These are phyloP conservation scores for Alternaria tenuissima DNA, from an alignment of 2,329 filamentous ascomycete genomes.

Conservation along the genomic window DNA sequence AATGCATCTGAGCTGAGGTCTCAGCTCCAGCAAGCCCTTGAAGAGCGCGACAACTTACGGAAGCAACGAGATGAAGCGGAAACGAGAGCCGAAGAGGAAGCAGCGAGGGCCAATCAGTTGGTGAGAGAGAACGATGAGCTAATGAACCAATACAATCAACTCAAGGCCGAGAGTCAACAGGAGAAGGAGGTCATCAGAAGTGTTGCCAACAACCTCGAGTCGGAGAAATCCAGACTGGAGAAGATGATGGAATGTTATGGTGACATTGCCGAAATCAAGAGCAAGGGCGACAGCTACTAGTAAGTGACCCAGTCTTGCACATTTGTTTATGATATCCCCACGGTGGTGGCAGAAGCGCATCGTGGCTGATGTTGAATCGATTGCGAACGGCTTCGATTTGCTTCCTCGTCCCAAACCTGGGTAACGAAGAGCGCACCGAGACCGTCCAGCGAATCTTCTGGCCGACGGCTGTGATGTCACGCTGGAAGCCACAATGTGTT, in stretches of 20 bases:
- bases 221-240: slow-evolving; percentile 54
- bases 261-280: slow-evolving; percentile 54
- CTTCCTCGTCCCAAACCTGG: slow-evolving; percentile 14
- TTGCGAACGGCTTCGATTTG: slow-evolving; percentile 2
- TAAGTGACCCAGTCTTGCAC: slow-evolving; percentile 48
- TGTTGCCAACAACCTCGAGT: slow-evolving; percentile 51
- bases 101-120: slow-evolving; percentile 38
- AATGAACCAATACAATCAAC: slow-evolving; percentile 40
- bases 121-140: slow-evolving; percentile 49
- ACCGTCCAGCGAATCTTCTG: slow-evolving; percentile 22
- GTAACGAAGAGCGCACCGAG: slow-evolving; percentile 18
- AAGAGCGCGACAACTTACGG: slow-evolving; percentile 60
- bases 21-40: slow-evolving; percentile 55
- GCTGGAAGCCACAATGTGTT: slow-evolving; percentile 19
- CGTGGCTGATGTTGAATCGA: slow-evolving; percentile 3
- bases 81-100: slow-evolving; percentile 46
- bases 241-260: slow-evolving; percentile 55
- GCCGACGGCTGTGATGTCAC: slow-evolving; percentile 4
- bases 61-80: slow-evolving; percentile 46
- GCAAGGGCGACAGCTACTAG: slow-evolving; percentile 55
- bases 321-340: slow-evolving; percentile 20
- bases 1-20: slow-evolving; percentile 45
- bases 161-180: slow-evolving; percentile 45
- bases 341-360: slow-evolving; percentile 5
- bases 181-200: slow-evolving; percentile 50